Conservation (phyloP, 2,329 filamentous ascomycete genomes). For the Ascocoryne sarcoides region DNA sequence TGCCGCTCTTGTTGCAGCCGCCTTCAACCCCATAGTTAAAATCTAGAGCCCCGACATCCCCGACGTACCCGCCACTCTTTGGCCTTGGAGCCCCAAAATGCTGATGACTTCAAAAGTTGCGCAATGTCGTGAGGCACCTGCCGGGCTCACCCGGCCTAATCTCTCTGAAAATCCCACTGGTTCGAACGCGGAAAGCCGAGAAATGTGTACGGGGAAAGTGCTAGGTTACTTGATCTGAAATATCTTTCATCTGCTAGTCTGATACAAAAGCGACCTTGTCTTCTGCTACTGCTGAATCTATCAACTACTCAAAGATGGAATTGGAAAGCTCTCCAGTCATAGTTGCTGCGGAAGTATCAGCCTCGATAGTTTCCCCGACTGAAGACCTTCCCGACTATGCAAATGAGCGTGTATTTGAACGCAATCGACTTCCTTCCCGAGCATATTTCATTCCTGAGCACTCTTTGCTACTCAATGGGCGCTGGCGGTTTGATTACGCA, state of each 20-base stretch:
- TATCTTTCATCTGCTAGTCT: background rate
- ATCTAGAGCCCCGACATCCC: background rate
- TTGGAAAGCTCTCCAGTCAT: constrained; percentile 20
- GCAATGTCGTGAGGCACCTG: background rate
- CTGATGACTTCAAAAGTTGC: background rate
- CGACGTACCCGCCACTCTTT: background rate
- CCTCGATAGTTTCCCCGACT: background rate
- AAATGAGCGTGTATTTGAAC: constrained; percentile 43
- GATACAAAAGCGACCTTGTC: background rate
- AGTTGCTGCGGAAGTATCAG: background rate
- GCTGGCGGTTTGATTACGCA: constrained; percentile 47
- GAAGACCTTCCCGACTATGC: constrained; percentile 33
- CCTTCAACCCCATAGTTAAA: no score
- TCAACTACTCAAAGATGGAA: background rate
- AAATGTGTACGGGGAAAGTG: no score
- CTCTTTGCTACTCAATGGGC: constrained; percentile 43
- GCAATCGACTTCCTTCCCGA: constrained; percentile 44
- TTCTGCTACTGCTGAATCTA: background rate
- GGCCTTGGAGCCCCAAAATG: background rate
- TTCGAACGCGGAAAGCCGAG: no score
- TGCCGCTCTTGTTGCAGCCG: no score
- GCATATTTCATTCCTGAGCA: constrained; percentile 45
- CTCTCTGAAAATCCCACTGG: no score
- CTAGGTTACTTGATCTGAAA: no score
- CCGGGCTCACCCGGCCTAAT: background rate